Evolutionary conservation across 352 stramenopile species (phyloP), one percentile per base, ranked within the genome.

Genomic region (Globisporangium sylvaticum): DNA sequence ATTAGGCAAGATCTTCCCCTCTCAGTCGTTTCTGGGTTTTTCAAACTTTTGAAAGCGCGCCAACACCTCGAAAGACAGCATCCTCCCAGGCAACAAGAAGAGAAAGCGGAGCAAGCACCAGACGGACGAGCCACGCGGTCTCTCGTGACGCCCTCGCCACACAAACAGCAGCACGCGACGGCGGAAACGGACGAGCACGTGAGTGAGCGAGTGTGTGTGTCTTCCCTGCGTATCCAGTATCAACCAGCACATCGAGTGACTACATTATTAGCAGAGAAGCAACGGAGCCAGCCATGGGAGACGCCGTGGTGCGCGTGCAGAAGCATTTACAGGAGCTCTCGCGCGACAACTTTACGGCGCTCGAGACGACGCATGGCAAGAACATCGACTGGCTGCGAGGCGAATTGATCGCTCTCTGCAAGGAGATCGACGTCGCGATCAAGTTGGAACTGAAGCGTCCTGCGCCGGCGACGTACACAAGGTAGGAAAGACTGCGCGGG

Each of bases 221-320:
- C 25, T 32, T 20, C 34, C 18, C 18, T 22, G 62, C 50, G 18
- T 50, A 77, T 7, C 67, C 76, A 81, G 2, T 50, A 34, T 14
- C 25, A 55, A 25, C 39, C 24, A 55, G 58, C 39, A 22, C 42
- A 50, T 18, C 22, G 42, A 50, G 58, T 24, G 39, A 54, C 24
- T 37, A 31, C 32, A 7, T 4, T 37, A n/a, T n/a, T 32, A 53
- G 29, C 29, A 42, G n/a, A 44, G 15, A 24, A 55, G 31, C 29
- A 22, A 50, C 25, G 37, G 56, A 55, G 20, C 42, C 52, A 42
- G 29, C 48, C 44, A 91, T 92, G 82, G 74, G 82, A 39, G 84
- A 92, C 66, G 82, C 80, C 62, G 82, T 91, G 68, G 72, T 83
- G 65, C 81, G 78, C 70, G 78, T 90, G 63, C 81, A 80, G 62